Percentiles rank a stretch among this genome's conserved stretches.
These are phyloP conservation scores for Hypsizygus ulmarius DNA, from an alignment of 1,284 basidiomycete genomes.

Conservation along the genomic window DNA sequence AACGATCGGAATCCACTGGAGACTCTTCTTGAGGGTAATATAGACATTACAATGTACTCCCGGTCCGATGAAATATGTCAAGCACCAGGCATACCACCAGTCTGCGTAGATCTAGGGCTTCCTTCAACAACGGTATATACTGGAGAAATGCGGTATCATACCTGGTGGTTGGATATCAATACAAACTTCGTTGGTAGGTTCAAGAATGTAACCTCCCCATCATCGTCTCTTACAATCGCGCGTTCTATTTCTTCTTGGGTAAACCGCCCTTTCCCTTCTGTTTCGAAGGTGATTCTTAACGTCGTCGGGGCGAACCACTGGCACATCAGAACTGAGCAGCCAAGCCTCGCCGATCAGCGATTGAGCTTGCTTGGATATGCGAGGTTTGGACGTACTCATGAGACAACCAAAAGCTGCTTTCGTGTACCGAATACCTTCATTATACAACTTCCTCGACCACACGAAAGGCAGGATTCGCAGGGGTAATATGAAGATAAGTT, in stretches of 20 bases:
- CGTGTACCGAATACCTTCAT: constrained; percentile 70
- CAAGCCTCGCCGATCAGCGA: background rate
- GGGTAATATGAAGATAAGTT: constrained; percentile 68
- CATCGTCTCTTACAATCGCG: constrained; percentile 53
- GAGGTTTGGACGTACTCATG: constrained; percentile 50
- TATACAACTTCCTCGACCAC: constrained; percentile 52
- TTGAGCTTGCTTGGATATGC: background rate
- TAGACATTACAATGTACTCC: constrained; percentile 67
- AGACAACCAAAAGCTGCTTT: constrained; percentile 81
- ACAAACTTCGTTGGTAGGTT: constrained; percentile 77
- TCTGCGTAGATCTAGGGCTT: constrained; percentile 75
- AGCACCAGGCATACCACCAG: constrained; percentile 91
- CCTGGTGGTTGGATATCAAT: constrained; percentile 82
- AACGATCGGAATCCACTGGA: constrained; percentile 85
- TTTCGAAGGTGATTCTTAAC: constrained; percentile 74
- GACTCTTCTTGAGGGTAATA: constrained; percentile 87
- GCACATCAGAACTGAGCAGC: constrained; percentile 61
- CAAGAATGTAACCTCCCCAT: constrained; percentile 59
- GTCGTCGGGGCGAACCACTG: constrained; percentile 83
- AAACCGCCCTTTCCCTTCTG: constrained; percentile 59
- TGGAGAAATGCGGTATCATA: constrained; percentile 29
- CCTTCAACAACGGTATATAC: constrained; percentile 2
- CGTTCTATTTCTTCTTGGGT: constrained; percentile 53
- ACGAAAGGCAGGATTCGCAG: constrained; percentile 56
- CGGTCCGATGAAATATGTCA: constrained; percentile 74